phyloP scores from a whole-genome alignment of 2,329 filamentous ascomycete genomes.

The Acrodontium crateriforme region DNA sequence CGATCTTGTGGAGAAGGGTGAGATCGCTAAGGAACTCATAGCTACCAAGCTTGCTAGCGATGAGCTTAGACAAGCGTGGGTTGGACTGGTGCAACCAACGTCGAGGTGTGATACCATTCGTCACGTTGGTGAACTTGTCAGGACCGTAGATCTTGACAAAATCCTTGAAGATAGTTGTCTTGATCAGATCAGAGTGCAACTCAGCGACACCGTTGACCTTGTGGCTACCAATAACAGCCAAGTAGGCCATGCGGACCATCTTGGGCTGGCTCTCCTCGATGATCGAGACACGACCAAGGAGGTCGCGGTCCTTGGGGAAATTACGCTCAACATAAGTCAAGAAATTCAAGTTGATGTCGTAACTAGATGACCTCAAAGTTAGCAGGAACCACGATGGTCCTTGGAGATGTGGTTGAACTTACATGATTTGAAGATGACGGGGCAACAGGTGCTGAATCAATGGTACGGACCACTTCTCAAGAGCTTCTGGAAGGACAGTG shows the following conservation, averaged over 20 bases:
- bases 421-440: slow-evolving; percentile 52
- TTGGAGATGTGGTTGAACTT: too few relatives aligned
- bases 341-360: slow-evolving; percentile 94
- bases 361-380: slow-evolving; percentile 71
- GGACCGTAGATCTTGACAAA: slow-evolving; percentile 90
- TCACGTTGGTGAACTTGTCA: slow-evolving; percentile 98
- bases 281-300: slow-evolving; percentile 80
- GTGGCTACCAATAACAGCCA: slow-evolving; percentile 93
- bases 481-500: slow-evolving; percentile 87
- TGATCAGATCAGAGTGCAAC: slow-evolving; percentile 92
- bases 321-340: slow-evolving; percentile 77
- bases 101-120: slow-evolving; percentile 91
- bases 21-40: slow-evolving; percentile 82
- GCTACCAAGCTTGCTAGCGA: slow-evolving; percentile 75
- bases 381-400: not conserved
- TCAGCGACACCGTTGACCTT: slow-evolving; percentile 99
- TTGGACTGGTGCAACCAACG: slow-evolving; percentile 98
- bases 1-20: slow-evolving; percentile 72
- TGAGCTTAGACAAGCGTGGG: slow-evolving; percentile 78
- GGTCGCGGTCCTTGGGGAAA: slow-evolving; percentile 79
- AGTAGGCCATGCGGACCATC: slow-evolving; percentile 94
- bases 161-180: slow-evolving; percentile 99
- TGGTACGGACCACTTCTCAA: slow-evolving; percentile 97
- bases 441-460: slow-evolving; percentile 85
- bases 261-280: slow-evolving; percentile 95